A percentile compares a stretch with the other conserved stretches of the same genome.
Conservation (phyloP, 768 basidiomycete species). For the Hysterangium stoloniferum region DNA sequence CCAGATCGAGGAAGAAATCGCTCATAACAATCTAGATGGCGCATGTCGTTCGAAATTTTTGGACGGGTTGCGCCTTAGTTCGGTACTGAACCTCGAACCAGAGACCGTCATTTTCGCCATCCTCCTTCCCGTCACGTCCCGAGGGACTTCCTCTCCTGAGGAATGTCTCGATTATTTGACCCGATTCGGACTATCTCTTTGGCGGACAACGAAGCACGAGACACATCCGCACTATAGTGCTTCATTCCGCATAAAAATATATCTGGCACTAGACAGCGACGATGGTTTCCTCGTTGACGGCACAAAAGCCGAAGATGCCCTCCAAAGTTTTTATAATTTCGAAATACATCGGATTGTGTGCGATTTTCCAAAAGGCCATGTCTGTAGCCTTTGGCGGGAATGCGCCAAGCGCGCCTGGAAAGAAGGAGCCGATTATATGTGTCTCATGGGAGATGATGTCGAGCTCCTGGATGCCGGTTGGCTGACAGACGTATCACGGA, state of each 20-base stretch:
- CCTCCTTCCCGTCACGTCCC: slow-evolving; percentile 52
- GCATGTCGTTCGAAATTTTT: slow-evolving; percentile 17
- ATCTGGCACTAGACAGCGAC: slow-evolving; percentile 46
- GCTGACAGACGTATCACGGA: slow-evolving; percentile 35
- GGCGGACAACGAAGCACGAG: slow-evolving; percentile 40
- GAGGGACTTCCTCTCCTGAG: slow-evolving; percentile 26
- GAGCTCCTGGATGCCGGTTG: slow-evolving; percentile 42
- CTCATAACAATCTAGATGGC: slow-evolving; percentile 10
- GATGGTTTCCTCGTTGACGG: slow-evolving; percentile 33
- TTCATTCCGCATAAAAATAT: slow-evolving; percentile 34
- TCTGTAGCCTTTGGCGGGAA: slow-evolving; percentile 48
- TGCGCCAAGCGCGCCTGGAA: slow-evolving; percentile 41
- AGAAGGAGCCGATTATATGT: slow-evolving; percentile 42
- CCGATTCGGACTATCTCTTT: slow-evolving; percentile 36
- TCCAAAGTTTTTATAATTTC: slow-evolving; percentile 31
- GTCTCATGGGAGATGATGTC: slow-evolving; percentile 51
- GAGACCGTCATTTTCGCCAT: slow-evolving; percentile 38
- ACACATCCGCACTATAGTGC: slow-evolving; percentile 23
- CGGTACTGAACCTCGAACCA: slow-evolving; percentile 30
- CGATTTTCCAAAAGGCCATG: slow-evolving; percentile 34
- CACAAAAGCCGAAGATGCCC: slow-evolving; percentile 30
- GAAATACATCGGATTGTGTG: slow-evolving; percentile 32
- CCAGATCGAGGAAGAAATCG: slow-evolving; percentile 25
- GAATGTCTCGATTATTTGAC: slow-evolving; percentile 37
- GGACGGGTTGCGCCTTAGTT: slow-evolving; percentile 25